Evolutionary conservation across 148 eudicot genomes (phyloP), one percentile per base, ranked within the genome.

Genomic region (Chenopodium suecicum): DNA sequence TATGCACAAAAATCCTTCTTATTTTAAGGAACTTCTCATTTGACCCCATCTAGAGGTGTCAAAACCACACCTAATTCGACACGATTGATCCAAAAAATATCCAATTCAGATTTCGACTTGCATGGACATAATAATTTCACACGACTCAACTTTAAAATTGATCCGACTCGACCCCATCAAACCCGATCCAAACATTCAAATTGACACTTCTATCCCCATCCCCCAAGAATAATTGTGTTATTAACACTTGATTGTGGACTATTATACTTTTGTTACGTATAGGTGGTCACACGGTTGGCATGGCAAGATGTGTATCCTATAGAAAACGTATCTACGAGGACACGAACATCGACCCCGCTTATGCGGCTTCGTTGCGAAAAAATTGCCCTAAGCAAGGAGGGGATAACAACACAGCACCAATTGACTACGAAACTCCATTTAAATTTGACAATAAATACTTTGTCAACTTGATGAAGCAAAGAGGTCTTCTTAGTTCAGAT

Each of bases 401-500:
- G 0, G 84, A 87, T 74, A 79, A 68, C 75, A 90, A 81, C 77
- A 83, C 86, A 5, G 47, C 89, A 5, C 94, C 94, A 0, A 85
- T 93, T 7, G 97, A 93, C 83, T 29, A 75, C 1, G 76, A 69
- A 3, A 87, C 78, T 65, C 85, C 97, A 0, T 86, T 75, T 0
- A 50, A 81, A 2, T 93, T 93, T 70, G 92, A 93, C 79, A 90
- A 87, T 20, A 80, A 82, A 3, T 93, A 90, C 78, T 93, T 31
- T 85, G 78, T 60, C 37, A 79, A 89, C 70, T 77, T 91, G 79
- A 27, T 82, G 13, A 77, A 25, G 75, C 82, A 71, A 13, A 87
- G 74, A 72, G 93, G 93, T 1, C 89, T 90, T 17, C 88, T 93
- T 23, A 92, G 89, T 63, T 88, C 94, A 0, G 97, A 93, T 62